Evolutionary conservation across 2,329 filamentous ascomycete species (phyloP), one percentile per base, ranked within the genome.

Genomic region (Diplodia mutila): DNA sequence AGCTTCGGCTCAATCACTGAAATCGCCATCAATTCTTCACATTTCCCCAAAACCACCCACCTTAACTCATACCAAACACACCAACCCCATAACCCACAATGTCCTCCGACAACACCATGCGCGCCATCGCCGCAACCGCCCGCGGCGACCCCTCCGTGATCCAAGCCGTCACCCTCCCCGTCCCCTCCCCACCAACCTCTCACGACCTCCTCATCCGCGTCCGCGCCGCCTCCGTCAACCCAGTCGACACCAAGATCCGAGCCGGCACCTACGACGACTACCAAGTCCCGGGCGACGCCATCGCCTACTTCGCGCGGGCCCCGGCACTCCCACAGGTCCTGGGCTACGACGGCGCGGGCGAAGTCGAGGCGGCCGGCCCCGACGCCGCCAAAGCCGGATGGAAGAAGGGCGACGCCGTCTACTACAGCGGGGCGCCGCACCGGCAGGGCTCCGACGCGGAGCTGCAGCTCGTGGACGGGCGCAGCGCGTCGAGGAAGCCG

Each of bases 341-440:
- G 57, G 81, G 81, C n/a, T 82, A 77, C 65, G 80, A 84, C 65
- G 81, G 77, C 6, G 75, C 81, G 3, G 82, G 82, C 6, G 72
- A 78, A 4, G 76, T 83, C 4, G 71, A 74, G 65, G 68, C 66
- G 11, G 70, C 72, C 16, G 76, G 76, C 8, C 61, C 75, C 1
- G 37, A 54, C 14, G 65, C 65, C 0, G 70, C 74, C 1, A 61
- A 67, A 27, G 76, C 76, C 16, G 80, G 75, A 61, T 83, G 81
- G 75, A 32, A 79, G 37, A 57, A 72, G 12, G 82, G 82, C 12
- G 82, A 84, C 67, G 77, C 81, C 59, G 75, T 84, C 49, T 83
- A 75, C 76, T 84, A 80, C 69, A 74, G 79, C 12, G 79, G 77
- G 18, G 76, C 71, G 37, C 80, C 80, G 0, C 75, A 78, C 18